phyloP scores from a whole-genome alignment of 2,329 filamentous ascomycete genomes.

The Penicillium sp. region DNA sequence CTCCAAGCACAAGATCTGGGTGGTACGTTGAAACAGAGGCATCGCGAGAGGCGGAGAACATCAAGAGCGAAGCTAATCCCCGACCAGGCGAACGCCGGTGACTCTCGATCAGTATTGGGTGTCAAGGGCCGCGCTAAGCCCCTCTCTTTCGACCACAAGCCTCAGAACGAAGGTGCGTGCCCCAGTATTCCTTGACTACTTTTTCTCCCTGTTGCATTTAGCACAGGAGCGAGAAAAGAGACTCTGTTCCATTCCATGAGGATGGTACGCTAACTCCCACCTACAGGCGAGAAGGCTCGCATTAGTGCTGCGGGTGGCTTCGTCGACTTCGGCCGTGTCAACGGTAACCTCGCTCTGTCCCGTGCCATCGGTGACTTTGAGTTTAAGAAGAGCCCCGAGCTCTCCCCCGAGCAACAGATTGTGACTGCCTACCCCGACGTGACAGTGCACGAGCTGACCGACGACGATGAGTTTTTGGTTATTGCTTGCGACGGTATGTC shows the following conservation, averaged over 20 bases:
- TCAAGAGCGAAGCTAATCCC: slow-evolving; percentile 24
- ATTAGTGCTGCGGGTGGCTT: slow-evolving; percentile 96
- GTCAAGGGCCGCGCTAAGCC: slow-evolving; percentile 98
- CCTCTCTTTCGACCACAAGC: slow-evolving; percentile 98
- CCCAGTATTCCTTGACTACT: not conserved
- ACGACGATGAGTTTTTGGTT: slow-evolving; percentile 95
- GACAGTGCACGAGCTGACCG: slow-evolving; percentile 83
- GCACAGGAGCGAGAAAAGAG: not conserved
- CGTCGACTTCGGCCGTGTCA: slow-evolving; percentile 97
- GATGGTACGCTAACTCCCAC: slow-evolving; percentile 26
- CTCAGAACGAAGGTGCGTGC: slow-evolving; percentile 85
- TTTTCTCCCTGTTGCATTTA: not conserved
- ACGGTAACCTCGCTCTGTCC: slow-evolving; percentile 95
- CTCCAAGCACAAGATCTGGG: slow-evolving; percentile 89
- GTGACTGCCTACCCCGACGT: slow-evolving; percentile 97
- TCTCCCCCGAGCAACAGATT: slow-evolving; percentile 97
- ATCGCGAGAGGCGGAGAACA: slow-evolving; percentile 20
- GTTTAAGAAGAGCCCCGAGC: slow-evolving; percentile 98
- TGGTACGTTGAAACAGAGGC: slow-evolving; percentile 67
- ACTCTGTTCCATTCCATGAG: not conserved
- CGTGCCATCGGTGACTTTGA: slow-evolving; percentile 98
- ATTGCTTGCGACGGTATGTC: slow-evolving; percentile 87
- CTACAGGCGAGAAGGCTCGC: slow-evolving; percentile 85
- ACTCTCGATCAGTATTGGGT: slow-evolving; percentile 91
- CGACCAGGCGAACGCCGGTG: slow-evolving; percentile 87